Evolutionary conservation across 352 stramenopile species (phyloP).

Genomic region (Hyaloperonospora arabidopsidis): DNA sequence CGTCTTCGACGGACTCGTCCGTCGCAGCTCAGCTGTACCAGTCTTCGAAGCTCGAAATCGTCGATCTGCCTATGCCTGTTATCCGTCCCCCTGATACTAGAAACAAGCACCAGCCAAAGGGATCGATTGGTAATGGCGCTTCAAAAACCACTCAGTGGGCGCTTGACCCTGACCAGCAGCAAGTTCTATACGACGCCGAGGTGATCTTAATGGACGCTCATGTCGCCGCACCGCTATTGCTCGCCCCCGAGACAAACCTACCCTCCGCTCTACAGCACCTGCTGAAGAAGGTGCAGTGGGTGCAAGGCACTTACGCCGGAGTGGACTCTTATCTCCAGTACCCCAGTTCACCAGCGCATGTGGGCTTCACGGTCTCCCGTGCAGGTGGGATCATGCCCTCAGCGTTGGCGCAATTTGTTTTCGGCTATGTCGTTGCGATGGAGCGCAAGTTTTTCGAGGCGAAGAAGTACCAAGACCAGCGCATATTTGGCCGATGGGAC

Average conservation of each 20-base stretch:
- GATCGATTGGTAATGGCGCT: neutral
- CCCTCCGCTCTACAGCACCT: slow-evolving; percentile 32
- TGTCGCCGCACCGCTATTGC: slow-evolving; percentile 28
- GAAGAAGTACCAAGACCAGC: slow-evolving; percentile 24
- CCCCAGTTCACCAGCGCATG: slow-evolving; percentile 11
- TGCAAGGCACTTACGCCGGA: slow-evolving; percentile 48
- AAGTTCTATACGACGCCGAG: slow-evolving; percentile 25
- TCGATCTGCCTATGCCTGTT: slow-evolving; percentile 30
- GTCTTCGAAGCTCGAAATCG: slow-evolving; percentile 22
- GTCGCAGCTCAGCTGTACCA: slow-evolving; percentile 22
- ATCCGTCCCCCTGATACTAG: slow-evolving; percentile 15
- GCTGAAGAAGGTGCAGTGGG: slow-evolving; percentile 41
- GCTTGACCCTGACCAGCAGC: slow-evolving; percentile 18
- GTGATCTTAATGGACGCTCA: slow-evolving; percentile 31
- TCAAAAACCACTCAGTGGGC: slow-evolving; percentile 16
- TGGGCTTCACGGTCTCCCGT: slow-evolving; percentile 38
- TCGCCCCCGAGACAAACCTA: slow-evolving; percentile 30
- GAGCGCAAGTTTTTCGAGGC: slow-evolving; percentile 39
- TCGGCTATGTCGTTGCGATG: slow-evolving; percentile 40
- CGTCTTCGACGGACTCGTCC: slow-evolving; percentile 14
- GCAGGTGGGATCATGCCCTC: slow-evolving; percentile 47
- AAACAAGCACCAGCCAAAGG: slow-evolving; percentile 25
- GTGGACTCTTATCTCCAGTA: slow-evolving; percentile 42
- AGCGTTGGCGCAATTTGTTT: slow-evolving; percentile 41
- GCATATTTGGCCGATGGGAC: slow-evolving; percentile 28